Evolutionary conservation across 1,139 yeast species (phyloP).

Genomic region (Zygosaccharomyces pseudobailii): DNA sequence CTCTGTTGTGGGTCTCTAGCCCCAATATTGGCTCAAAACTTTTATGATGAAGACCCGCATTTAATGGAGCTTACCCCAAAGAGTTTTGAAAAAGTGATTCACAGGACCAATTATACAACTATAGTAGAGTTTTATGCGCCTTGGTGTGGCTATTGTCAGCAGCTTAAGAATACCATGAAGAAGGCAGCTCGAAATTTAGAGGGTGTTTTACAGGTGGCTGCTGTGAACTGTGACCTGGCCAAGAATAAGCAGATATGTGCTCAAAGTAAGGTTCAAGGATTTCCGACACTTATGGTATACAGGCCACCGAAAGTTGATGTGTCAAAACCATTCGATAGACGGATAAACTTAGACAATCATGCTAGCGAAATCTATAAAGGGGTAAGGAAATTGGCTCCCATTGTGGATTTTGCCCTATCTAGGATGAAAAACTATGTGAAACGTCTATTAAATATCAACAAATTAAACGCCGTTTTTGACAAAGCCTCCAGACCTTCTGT

Average conservation of each 20-base stretch:
- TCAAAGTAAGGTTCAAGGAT: constrained; percentile 63
- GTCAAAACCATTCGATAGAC: constrained; percentile 18
- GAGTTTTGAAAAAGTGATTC: constrained; percentile 61
- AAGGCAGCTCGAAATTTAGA: constrained; percentile 57
- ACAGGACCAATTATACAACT: constrained; percentile 68
- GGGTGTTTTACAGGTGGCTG: constrained; percentile 61
- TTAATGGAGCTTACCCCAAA: constrained; percentile 54
- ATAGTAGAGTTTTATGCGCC: constrained; percentile 94
- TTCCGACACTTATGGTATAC: constrained; percentile 76
- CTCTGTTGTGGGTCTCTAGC: constrained; percentile 1
- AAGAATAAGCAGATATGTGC: constrained; percentile 66
- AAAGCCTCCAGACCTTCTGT: constrained; percentile 25
- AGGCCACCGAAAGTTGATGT: constrained; percentile 66
- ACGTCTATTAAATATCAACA: constrained; percentile 39
- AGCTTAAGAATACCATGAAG: constrained; percentile 50
- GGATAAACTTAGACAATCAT: constrained; percentile 37
- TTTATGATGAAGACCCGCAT: constrained; percentile 44
- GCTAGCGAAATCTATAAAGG: constrained; percentile 67
- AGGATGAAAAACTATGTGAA: constrained; percentile 71
- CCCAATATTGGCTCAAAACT: constrained; percentile 26
- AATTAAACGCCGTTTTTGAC: constrained; percentile 35
- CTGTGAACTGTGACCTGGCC: constrained; percentile 79
- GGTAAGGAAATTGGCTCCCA: constrained; percentile 54
- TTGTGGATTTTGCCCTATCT: constrained; percentile 54
- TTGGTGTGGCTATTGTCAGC: constrained; percentile 85